Evolutionary conservation across 441 rosid species (phyloP).

Genomic region (Mallotus repandus): DNA sequence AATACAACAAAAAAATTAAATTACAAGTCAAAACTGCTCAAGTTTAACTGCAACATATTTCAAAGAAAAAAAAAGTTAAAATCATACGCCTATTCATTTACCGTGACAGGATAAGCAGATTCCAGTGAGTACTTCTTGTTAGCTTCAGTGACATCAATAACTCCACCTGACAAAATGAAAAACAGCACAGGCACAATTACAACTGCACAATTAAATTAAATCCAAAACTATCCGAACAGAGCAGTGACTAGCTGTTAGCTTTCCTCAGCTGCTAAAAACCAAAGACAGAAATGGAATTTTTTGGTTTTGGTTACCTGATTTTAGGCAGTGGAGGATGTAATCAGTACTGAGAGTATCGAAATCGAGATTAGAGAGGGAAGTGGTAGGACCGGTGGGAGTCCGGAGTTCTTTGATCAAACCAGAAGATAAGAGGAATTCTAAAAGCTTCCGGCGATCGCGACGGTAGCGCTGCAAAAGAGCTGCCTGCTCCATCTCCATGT

Average conservation of each 20-base stretch:
- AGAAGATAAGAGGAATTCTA: conserved; percentile 69
- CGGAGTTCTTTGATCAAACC: conserved; percentile 60
- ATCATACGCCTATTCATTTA: conserved; percentile 20
- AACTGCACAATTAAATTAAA: neutral
- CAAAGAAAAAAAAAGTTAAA: neutral
- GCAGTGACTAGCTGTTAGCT: conserved; percentile 6
- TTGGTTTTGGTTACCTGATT: conserved; percentile 50
- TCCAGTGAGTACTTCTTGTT: conserved; percentile 49
- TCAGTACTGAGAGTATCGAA: conserved; percentile 77
- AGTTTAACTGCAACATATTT: neutral
- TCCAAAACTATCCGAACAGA: neutral
- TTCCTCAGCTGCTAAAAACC: neutral
- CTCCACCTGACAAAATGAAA: conserved; percentile 56
- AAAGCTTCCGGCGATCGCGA: conserved; percentile 85
- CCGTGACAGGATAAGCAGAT: conserved; percentile 66
- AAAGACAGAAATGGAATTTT: neutral
- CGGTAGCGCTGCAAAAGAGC: conserved; percentile 65
- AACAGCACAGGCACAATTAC: neutral
- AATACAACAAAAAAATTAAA: neutral
- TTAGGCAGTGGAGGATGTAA: conserved; percentile 60
- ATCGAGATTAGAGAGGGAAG: conserved; percentile 51
- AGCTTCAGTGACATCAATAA: conserved; percentile 67
- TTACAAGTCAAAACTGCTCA: neutral
- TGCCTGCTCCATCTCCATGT: conserved; percentile 20
- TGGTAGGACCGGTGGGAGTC: conserved; percentile 47